Evolutionary conservation across 768 basidiomycete genomes (phyloP), one percentile per base, ranked within the genome.

Genomic region (Boletus bicolor): DNA sequence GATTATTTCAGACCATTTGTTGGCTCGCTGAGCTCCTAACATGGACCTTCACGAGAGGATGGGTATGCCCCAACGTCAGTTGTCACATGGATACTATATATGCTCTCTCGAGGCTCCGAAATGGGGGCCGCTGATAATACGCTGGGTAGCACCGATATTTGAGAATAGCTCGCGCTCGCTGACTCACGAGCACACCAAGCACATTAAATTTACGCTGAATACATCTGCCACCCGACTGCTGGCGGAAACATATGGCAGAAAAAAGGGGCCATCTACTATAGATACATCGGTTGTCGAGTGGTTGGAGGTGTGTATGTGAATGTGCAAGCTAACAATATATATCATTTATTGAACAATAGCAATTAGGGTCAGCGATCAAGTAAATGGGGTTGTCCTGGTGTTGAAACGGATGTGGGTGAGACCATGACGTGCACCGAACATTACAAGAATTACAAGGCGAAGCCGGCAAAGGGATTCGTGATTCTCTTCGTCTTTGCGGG

Each of bases 381-480:
- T 66, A 63, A 37, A 51, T 30, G 10, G 12, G 12, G 0, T 26
- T 45, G 55, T 45, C 56, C 39, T 43, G 8, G 11, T 46, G 30
- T 48, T 12, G n/a, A 41, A 12, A 46, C 15, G 12, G 41, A 52
- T 37, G 41, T 17, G n/a, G 7, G 5, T 21, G 30, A 35, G 48
- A 51, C 36, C 30, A n/a, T 37, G 36, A 53, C 7, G 39, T 32
- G 15, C 26, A 17, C 19, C 19, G 9, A 37, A 42, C 14, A 38
- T 49, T 42, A 39, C 43, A 75, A 36, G 5, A 74, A 38, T 49
- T 42, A 39, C 43, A 75, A 36, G 5, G 75, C 75, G 49, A 70
- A 46, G 12, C 65, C 70, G 7, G 65, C 49, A 58, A 84, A 84
- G 2, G 84, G 82, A 68, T 85, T 84, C 53, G 79, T 79, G 57